Evolutionary conservation across 2,329 filamentous ascomycete species (phyloP).

Genomic region (Akanthomyces lecanii): DNA sequence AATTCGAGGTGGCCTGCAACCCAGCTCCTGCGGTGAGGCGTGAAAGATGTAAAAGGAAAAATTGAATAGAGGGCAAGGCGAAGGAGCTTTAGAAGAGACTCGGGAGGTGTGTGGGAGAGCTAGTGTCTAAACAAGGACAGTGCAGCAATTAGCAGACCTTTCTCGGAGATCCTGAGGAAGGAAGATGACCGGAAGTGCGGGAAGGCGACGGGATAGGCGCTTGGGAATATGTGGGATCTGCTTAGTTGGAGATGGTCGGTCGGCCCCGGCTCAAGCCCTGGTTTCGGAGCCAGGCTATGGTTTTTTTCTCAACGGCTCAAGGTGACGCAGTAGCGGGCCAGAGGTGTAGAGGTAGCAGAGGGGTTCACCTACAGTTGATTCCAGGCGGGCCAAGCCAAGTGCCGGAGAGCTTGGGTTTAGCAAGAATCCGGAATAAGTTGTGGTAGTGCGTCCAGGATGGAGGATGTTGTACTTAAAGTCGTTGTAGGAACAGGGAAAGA

Average conservation of each 20-base stretch:
- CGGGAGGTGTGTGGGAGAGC: background rate
- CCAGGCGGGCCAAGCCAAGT: background rate
- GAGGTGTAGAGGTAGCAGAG: background rate
- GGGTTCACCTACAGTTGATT: background rate
- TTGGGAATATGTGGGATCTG: slow-evolving; percentile 11
- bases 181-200: background rate
- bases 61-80: background rate
- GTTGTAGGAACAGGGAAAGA: background rate
- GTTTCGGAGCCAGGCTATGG: background rate
- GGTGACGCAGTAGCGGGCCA: background rate
- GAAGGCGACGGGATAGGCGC: slow-evolving; percentile 6
- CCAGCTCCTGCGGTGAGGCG: background rate
- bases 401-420: background rate
- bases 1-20: background rate
- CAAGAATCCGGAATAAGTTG: background rate
- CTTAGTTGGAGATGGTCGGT: slow-evolving; percentile 6
- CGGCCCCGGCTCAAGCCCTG: slow-evolving; percentile 5
- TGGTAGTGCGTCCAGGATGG: background rate
- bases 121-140: background rate
- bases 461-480: background rate
- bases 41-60: background rate
- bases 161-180: background rate
- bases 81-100: background rate
- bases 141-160: background rate
- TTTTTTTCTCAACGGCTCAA: slow-evolving; percentile 1